Percentiles rank a stretch among this genome's conserved stretches.
phyloP scores from a whole-genome alignment of 129 eudicot genomes.

The Flaveria bidentis region DNA sequence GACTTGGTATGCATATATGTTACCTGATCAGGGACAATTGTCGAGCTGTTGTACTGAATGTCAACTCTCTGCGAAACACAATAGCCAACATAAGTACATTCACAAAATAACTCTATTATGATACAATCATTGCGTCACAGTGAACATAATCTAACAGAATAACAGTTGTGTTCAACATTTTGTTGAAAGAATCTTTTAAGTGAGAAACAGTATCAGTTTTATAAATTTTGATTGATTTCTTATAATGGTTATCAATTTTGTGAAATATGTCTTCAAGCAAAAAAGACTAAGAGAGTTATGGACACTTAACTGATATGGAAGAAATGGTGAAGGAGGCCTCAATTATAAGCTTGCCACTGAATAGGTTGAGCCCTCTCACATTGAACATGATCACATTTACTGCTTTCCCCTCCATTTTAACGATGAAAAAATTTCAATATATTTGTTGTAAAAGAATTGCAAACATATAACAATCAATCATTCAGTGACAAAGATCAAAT shows the following conservation, averaged over 20 bases:
- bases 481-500: neutral
- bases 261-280: neutral
- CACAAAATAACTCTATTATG: neutral
- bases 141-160: neutral
- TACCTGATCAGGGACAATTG: constrained; percentile 82
- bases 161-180: no score
- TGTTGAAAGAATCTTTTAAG: no score
- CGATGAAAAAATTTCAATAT: constrained; percentile 38
- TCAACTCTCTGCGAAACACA: constrained; percentile 59
- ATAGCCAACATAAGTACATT: neutral
- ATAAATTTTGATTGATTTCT: no score
- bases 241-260: no score
- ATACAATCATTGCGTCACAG: neutral
- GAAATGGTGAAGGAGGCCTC: constrained; percentile 80
- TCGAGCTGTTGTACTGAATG: constrained; percentile 61
- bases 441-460: constrained; percentile 10
- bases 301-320: constrained; percentile 67
- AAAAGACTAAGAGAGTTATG: neutral
- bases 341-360: constrained; percentile 74
- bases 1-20: neutral
- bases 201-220: neutral
- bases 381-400: constrained; percentile 81
- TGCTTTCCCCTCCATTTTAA: constrained; percentile 93
- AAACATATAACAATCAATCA: neutral
- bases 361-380: constrained; percentile 76